Evolutionary conservation across 306 rosid species (phyloP), one percentile per base, ranked within the genome.

Genomic region (Cyamopsis tetragonoloba): DNA sequence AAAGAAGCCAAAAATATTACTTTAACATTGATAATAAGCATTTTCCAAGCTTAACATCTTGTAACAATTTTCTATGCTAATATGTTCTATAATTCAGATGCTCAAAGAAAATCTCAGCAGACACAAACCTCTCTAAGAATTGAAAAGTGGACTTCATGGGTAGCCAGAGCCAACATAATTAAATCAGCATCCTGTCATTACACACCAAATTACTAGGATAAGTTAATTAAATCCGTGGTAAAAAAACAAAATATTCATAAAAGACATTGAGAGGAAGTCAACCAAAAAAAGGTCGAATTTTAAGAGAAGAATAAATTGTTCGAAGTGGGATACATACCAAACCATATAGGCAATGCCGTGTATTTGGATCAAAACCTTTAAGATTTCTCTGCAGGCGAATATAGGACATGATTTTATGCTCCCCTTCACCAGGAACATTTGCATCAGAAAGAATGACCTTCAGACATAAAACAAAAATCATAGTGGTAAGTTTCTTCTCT

Each of bases 391-490:
- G 97, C 71, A 90, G 89, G 56, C 99, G 97, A 47, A 95, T 83
- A 62, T 88, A 95, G 2, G 99, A 95, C 99, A 95, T 95, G 77
- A 95, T 85, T 79, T 95, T 95, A 78, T 91, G 97, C 78, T 95
- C 99, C 74, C 99, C 99, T 81, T 95, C 99, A 26, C 99, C 99
- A 8, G 99, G 99, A 66, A 95, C 99, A 87, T 95, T 95, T 49
- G 99, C 99, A 86, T 95, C 99, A 46, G 97, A 95, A 56, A 90
- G 96, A 80, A 95, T 85, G 60, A 93, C 99, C 99, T 93, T 77
- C 76, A 73, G 62, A 57, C 32, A 56, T 4, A 28, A n/a, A 30
- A 31, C 58, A 49, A 19, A 56, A 51, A 15, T 28, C n/a, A 54
- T 6, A 38, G 14, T n/a, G 38, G 30, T 59, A 68, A 68, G 68